Evolutionary conservation across 306 rosid species (phyloP).

Genomic region (Pterocarpus macrocarpus): DNA sequence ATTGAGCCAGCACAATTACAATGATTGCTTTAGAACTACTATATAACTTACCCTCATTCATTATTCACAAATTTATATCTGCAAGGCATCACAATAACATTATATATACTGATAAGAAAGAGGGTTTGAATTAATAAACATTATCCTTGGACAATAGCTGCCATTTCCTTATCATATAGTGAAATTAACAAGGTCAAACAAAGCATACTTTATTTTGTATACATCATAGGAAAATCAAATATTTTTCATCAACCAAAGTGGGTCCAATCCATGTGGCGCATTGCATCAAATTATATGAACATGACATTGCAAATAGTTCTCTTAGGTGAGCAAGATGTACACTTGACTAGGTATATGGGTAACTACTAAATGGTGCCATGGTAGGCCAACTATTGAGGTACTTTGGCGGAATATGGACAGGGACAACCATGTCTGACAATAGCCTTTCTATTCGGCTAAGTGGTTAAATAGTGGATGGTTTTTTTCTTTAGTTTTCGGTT

Average conservation of each 20-base stretch:
- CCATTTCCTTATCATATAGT: slow-evolving; percentile 45
- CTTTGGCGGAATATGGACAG: slow-evolving; percentile 51
- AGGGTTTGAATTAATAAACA: slow-evolving; percentile 42
- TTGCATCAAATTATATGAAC: slow-evolving; percentile 38
- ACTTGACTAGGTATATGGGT: slow-evolving; percentile 57
- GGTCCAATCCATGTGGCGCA: slow-evolving; percentile 53
- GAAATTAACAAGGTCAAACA: slow-evolving; percentile 58
- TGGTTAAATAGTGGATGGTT: slow-evolving; percentile 57
- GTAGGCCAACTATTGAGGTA: slow-evolving; percentile 71
- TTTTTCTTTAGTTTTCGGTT: slow-evolving; percentile 39
- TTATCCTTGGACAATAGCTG: slow-evolving; percentile 47
- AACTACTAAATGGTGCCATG: slow-evolving; percentile 52
- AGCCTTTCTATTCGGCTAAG: slow-evolving; percentile 55
- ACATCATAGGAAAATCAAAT: slow-evolving; percentile 32
- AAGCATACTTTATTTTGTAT: slow-evolving; percentile 35
- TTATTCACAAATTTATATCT: slow-evolving; percentile 39
- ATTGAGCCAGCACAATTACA: slow-evolving; percentile 38
- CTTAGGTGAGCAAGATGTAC: slow-evolving; percentile 55
- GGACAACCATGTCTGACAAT: slow-evolving; percentile 60
- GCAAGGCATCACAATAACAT: slow-evolving; percentile 45
- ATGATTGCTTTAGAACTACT: slow-evolving; percentile 43
- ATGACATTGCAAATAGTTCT: slow-evolving; percentile 39
- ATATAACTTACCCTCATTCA: slow-evolving; percentile 30
- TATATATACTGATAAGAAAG: slow-evolving; percentile 44
- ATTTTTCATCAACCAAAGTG: slow-evolving; percentile 28